Evolutionary conservation across 2,329 filamentous ascomycete species (phyloP).

Genomic region (Trichoderma gracile): DNA sequence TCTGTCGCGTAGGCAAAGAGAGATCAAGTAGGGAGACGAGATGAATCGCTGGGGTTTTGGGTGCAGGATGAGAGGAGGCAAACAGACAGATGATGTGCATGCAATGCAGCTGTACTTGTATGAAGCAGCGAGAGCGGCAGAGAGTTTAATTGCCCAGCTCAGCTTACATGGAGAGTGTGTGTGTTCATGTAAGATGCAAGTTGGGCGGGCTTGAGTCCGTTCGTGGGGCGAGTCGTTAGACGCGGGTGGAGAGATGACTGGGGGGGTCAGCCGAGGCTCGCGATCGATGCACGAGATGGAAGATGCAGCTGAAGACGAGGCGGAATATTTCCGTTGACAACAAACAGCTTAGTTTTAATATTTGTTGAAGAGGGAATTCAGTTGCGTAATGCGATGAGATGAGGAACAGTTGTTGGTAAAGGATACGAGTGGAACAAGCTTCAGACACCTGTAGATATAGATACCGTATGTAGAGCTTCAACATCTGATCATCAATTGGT

Average conservation of each 20-base stretch:
- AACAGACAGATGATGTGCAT: not conserved
- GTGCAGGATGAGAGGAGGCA: not conserved
- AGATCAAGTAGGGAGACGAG: not conserved
- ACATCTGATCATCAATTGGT: no score
- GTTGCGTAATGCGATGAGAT: not conserved
- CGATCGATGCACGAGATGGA: not conserved
- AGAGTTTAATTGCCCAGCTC: conserved; percentile 14
- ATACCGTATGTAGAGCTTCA: no score
- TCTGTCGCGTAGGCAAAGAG: conserved; percentile 6
- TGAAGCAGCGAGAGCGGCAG: not conserved
- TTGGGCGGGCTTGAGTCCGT: not conserved
- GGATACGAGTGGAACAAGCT: no score
- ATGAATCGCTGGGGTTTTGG: not conserved
- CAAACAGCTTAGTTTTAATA: not conserved
- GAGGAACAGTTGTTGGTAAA: no score
- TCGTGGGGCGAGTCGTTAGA: not conserved
- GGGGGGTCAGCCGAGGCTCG: conserved; percentile 12
- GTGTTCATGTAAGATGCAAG: conserved; percentile 3
- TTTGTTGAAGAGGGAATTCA: not conserved
- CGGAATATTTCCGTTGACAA: conserved; percentile 6
- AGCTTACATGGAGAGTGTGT: not conserved
- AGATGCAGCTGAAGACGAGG: conserved; percentile 5
- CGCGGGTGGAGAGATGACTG: conserved; percentile 1
- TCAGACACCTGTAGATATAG: no score
- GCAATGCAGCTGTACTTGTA: not conserved